Evolutionary conservation across 2,329 filamentous ascomycete species (phyloP), one percentile per base, ranked within the genome.

Genomic region (Penicillium sp.): DNA sequence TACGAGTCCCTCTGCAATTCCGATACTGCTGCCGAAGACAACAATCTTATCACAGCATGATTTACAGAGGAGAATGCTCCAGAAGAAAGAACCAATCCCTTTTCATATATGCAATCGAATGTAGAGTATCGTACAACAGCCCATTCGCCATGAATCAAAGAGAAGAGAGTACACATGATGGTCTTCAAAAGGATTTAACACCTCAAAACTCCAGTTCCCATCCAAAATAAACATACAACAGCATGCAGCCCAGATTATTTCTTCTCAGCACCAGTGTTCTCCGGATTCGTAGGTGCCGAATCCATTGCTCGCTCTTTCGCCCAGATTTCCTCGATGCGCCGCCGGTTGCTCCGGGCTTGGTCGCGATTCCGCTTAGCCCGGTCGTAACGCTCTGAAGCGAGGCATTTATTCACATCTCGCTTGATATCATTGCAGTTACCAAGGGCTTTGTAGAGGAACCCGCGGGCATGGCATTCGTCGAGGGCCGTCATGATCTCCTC

Each of bases 371-470:
- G 72, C 51, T 79, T 80, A 36, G 90, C 90, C 41, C 84, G 81
- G 65, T 89, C 87, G 36, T 83, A 71, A 59, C 93, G 80, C 67
- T 95, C 87, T 25, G 78, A 81, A 49, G 86, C 81, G 36, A 98
- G 77, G 63, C 93, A 98, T 60, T 80, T 78, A 69, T 87, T 93
- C 56, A 98, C 86, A 42, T 87, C 75, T 28, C 80, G 76, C 68
- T 98, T 98, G 48, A 85, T 79, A 27, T 83, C 78, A 66, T 88
- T 97, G 78, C 93, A 98, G 74, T 86, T 87, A 41, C 93, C 93
- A 47, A 87, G 72, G 2, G 87, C 83, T 69, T 95, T 96, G 80
- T 86, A 90, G 42, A 98, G 70, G 70, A 98, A 98, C 39, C 93
- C 93, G 44, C 79, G 79, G 20, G 87, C 86, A 63, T 98, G 93